Conservation (phyloP, 228 moss, liverwort and hornwort genomes). For the Sphagnum magellanicum region DNA sequence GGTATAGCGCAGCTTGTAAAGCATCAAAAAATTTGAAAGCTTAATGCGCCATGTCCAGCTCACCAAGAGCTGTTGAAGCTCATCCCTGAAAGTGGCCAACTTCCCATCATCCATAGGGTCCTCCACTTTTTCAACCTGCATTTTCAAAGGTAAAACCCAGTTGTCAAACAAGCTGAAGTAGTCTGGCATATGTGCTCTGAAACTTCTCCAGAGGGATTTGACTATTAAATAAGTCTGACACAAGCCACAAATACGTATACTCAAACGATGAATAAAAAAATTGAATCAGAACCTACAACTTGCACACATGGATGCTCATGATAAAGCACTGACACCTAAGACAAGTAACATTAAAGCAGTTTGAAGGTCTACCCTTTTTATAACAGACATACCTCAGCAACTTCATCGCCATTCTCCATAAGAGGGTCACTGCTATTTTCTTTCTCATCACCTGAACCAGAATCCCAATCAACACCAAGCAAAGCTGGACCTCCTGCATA, state of each 20-base stretch:
- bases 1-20: constrained; percentile 56
- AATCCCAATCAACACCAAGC: constrained; percentile 29
- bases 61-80: constrained; percentile 74
- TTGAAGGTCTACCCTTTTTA: neutral
- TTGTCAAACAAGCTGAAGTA: too few species aligned
- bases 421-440: constrained; percentile 23
- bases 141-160: neutral
- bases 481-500: constrained; percentile 22
- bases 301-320: neutral
- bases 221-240: too few species aligned
- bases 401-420: constrained; percentile 35
- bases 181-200: too few species aligned
- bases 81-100: constrained; percentile 43
- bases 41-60: constrained; percentile 42
- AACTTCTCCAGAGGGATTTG: too few species aligned
- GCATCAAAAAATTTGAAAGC: constrained; percentile 15
- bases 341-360: neutral
- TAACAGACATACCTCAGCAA: constrained; percentile 30
- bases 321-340: neutral
- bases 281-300: neutral
- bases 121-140: neutral
- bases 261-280: too few species aligned
- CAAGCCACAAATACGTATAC: too few species aligned
- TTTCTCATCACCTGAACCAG: constrained; percentile 33
- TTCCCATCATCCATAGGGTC: constrained; percentile 17